Conservation (phyloP, 1,284 basidiomycete genomes). For the Boletellus deceptivus region DNA sequence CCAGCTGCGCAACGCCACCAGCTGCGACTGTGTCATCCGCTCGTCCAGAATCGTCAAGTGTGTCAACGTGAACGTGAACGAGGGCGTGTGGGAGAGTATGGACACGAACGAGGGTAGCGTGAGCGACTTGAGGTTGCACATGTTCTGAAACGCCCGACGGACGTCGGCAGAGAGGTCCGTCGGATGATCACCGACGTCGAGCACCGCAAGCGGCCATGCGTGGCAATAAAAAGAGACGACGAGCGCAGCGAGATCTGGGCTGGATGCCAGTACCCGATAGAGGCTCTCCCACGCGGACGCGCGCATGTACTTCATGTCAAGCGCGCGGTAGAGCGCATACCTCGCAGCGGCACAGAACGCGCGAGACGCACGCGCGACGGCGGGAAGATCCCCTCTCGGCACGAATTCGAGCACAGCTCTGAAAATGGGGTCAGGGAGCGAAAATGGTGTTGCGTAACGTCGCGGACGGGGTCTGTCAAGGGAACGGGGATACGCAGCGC, state of each 20-base stretch:
- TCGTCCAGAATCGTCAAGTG: constrained; percentile 30
- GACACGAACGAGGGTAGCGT: constrained; percentile 26
- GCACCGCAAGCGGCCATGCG: constrained; percentile 18
- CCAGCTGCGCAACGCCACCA: constrained; percentile 23
- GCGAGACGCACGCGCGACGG: constrained; percentile 23
- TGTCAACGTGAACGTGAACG: constrained; percentile 23
- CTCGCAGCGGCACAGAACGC: constrained; percentile 21
- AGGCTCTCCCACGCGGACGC: constrained; percentile 16
- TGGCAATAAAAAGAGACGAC: constrained; percentile 26
- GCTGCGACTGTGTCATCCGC: constrained; percentile 23
- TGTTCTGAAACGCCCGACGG: constrained; percentile 29
- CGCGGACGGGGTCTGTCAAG: neutral
- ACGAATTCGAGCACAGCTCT: constrained; percentile 24
- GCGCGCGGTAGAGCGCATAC: constrained; percentile 21
- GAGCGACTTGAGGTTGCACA: constrained; percentile 28
- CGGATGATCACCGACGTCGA: constrained; percentile 3
- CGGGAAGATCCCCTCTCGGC: constrained; percentile 13
- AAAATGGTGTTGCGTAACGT: neutral
- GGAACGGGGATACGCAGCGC: neutral
- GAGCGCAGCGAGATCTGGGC: constrained; percentile 21
- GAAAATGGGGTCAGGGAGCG: constrained; percentile 24
- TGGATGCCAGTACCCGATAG: constrained; percentile 19
- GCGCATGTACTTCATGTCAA: constrained; percentile 19
- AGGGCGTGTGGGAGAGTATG: constrained; percentile 20
- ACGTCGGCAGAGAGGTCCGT: constrained; percentile 16